Evolutionary conservation across 176 grass and related monocot genomes (phyloP).

Genomic region (Zizania latifolia): DNA sequence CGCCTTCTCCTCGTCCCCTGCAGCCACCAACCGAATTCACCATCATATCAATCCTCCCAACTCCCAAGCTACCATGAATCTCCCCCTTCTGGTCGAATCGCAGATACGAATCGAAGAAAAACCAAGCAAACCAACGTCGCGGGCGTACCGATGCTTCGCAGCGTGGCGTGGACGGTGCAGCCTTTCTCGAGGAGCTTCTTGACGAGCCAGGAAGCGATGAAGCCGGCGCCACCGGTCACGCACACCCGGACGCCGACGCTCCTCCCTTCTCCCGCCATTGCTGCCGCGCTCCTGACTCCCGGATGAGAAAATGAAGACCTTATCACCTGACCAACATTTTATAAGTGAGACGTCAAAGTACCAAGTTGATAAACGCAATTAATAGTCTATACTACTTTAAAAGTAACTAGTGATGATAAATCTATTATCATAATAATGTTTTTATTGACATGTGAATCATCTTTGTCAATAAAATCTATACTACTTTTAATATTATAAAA

Average conservation of each 20-base stretch:
- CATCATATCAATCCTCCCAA: not conserved
- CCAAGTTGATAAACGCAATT: no score
- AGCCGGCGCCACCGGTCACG: constrained; percentile 28
- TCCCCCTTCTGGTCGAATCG: not conserved
- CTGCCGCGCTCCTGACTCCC: not conserved
- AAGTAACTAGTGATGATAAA: no score
- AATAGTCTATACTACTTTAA: no score
- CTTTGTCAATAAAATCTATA: no score
- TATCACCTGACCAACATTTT: no score
- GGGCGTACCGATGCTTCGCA: constrained; percentile 15
- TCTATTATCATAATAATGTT: no score
- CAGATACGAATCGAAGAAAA: not conserved
- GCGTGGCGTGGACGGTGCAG: constrained; percentile 26
- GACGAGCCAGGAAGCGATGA: constrained; percentile 28
- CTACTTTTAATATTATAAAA: no score
- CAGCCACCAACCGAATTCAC: not conserved
- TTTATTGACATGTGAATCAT: no score
- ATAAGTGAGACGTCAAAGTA: no score
- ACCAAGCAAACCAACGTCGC: not conserved
- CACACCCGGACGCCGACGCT: constrained; percentile 5
- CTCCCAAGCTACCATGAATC: not conserved
- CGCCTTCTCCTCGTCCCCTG: constrained; percentile 27
- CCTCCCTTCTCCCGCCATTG: not conserved
- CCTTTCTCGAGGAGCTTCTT: constrained; percentile 27
- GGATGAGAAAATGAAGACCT: not conserved